A percentile compares a stretch with the other conserved stretches of the same genome.
Evolutionary conservation across 2,329 filamentous ascomycete genomes (phyloP).

Genomic region (Canariomyces notabilis): DNA sequence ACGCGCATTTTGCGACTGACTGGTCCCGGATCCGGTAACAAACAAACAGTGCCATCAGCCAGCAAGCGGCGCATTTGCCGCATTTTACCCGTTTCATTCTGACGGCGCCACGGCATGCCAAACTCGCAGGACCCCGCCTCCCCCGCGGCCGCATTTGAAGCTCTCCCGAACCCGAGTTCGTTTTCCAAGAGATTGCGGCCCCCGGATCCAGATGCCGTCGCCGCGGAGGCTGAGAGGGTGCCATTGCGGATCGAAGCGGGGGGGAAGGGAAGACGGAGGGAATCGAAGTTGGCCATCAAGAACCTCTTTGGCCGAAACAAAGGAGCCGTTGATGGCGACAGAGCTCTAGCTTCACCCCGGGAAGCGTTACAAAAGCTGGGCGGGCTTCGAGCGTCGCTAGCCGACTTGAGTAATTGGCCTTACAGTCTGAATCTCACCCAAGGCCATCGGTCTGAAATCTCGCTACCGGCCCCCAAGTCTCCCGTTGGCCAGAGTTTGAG

Average conservation of each 20-base stretch:
- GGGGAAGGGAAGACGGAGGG: slow-evolving; percentile 40
- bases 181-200: slow-evolving; percentile 36
- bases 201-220: slow-evolving; percentile 30
- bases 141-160: slow-evolving; percentile 28
- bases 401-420: slow-evolving; percentile 42
- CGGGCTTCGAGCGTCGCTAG: slow-evolving; percentile 42
- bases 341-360: slow-evolving; percentile 16
- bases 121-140: slow-evolving; percentile 17
- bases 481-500: slow-evolving; percentile 18
- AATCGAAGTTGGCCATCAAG: slow-evolving; percentile 48
- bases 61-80: slow-evolving; percentile 8
- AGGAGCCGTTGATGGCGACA: slow-evolving; percentile 32
- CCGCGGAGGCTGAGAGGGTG: slow-evolving; percentile 34
- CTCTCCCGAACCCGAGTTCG: slow-evolving; percentile 29
- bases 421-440: slow-evolving; percentile 31
- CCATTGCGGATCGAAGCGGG: slow-evolving; percentile 38
- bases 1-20: not conserved
- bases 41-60: not conserved
- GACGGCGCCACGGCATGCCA: slow-evolving; percentile 17
- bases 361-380: slow-evolving; percentile 30
- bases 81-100: slow-evolving; percentile 14
- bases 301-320: slow-evolving; percentile 48
- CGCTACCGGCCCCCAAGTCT: slow-evolving; percentile 24
- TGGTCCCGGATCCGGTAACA: not conserved
- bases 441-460: slow-evolving; percentile 33